phyloP scores from a whole-genome alignment of 106 monocot genomes.

The Dendrobium huoshanense region DNA sequence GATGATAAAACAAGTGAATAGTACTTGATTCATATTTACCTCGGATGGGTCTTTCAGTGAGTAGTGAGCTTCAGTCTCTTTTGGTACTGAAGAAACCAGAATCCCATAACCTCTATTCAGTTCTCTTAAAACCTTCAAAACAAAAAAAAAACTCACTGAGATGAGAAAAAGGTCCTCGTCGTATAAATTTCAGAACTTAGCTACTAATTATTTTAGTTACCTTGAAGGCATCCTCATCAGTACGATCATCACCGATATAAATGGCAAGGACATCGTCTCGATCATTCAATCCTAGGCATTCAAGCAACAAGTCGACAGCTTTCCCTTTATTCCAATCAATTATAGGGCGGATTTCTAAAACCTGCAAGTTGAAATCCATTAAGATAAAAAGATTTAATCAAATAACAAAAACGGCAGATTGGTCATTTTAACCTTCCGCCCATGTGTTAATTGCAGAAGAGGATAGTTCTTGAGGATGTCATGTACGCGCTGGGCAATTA shows the following conservation, averaged over 20 bases:
- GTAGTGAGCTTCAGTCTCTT: constrained; percentile 48
- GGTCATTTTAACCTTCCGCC: neutral
- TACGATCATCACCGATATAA: constrained; percentile 58
- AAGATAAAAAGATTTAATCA: too few species aligned
- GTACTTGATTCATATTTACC: constrained; percentile 1
- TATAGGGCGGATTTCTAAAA: constrained; percentile 73
- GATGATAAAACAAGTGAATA: too few species aligned
- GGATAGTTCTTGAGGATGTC: constrained; percentile 4
- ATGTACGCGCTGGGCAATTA: neutral
- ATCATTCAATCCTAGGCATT: constrained; percentile 38
- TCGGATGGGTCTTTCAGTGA: constrained; percentile 61
- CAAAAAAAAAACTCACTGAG: neutral
- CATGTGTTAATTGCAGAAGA: neutral
- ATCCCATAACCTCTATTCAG: constrained; percentile 49
- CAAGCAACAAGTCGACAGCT: constrained; percentile 63
- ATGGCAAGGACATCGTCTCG: constrained; percentile 40
- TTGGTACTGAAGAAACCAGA: constrained; percentile 55
- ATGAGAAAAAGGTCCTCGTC: too few species aligned
- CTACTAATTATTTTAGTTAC: neutral
- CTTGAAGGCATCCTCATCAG: constrained; percentile 78
- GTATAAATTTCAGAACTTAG: too few species aligned
- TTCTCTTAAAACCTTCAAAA: constrained; percentile 32
- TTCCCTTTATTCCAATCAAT: constrained; percentile 76
- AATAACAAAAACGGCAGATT: too few species aligned
- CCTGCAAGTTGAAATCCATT: constrained; percentile 17